Percentiles rank a stretch among this genome's conserved stretches.
phyloP scores from a whole-genome alignment of 306 rosid species.

The Prunus mira region DNA sequence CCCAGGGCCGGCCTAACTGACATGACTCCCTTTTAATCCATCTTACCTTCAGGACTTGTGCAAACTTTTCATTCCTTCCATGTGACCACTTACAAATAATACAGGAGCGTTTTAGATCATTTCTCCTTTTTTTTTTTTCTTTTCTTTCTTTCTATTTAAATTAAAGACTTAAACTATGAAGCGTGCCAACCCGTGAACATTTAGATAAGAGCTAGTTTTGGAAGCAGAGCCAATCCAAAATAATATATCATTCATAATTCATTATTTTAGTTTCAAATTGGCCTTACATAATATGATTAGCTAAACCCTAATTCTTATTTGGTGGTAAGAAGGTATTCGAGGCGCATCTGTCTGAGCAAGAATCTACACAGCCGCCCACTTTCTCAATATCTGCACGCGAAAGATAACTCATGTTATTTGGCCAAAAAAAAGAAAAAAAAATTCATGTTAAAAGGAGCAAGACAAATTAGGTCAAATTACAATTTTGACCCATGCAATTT shows the following conservation, averaged over 20 bases:
- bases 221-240: neutral
- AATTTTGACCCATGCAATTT: neutral
- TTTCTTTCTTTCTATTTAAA: no score
- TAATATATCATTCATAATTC: neutral
- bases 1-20: no score
- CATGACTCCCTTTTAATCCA: no score
- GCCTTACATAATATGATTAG: neutral
- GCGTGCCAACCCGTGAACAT: neutral
- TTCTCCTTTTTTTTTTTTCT: no score
- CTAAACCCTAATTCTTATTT: neutral
- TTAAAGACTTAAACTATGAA: no score
- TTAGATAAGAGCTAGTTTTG: neutral
- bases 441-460: no score
- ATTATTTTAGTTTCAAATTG: neutral
- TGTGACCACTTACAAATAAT: no score
- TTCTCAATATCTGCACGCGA: conserved; percentile 25
- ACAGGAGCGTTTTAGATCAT: no score
- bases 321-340: neutral
- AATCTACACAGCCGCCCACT: conserved; percentile 40
- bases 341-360: conserved; percentile 31
- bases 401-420: neutral
- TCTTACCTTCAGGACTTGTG: no score
- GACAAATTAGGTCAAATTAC: no score
- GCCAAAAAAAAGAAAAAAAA: no score
- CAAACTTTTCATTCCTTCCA: no score